Evolutionary conservation across 2,329 filamentous ascomycete species (phyloP), one percentile per base, ranked within the genome.

Genomic region (Gremmenia infestans): DNA sequence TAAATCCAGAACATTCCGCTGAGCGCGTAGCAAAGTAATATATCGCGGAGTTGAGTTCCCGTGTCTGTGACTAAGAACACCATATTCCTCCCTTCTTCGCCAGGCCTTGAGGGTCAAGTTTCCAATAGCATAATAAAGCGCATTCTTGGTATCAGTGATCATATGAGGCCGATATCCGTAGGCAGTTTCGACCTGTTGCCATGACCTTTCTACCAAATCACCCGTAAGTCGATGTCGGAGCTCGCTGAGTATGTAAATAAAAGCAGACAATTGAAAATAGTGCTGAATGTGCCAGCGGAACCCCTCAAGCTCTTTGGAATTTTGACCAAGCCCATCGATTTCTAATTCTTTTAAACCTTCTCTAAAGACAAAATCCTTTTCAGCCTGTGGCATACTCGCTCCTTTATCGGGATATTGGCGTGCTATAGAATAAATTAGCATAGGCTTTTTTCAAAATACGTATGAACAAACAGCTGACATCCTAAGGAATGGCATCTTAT

Each of bases 311-410:
- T 56, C 55, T 39, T 66, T 60, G 14, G 66, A 63, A 1, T 65
- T 64, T 48, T 70, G 64, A 14, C 65, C 66, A 6, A 68, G 53
- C 17, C 62, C 63, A 51, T 72, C 72, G 63, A 65, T 74, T 62
- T 66, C 68, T 54, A 65, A 52, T 37, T 73, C 72, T 48, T 72
- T 73, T 19, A 69, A 62, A 23, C 73, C 65, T 36, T 73, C 58
- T 12, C 59, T 49, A 48, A 72, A 70, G 1, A 71, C 54, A 43
- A 68, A 57, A 51, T 70, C 69, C 43, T 65, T 69, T 25, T 71
- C 67, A 39, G 62, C 64, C 47, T 69, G 66, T 4, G 67, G 57
- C 68, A 68, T 67, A 37, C 54, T 65, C 4, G 59, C 64, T 19
- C 67, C 66, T 52, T 64, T 62, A 35, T 71, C 67, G 2, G 63